Conservation (phyloP, 495 filamentous ascomycete genomes). For the Lepidopterella palustris region DNA sequence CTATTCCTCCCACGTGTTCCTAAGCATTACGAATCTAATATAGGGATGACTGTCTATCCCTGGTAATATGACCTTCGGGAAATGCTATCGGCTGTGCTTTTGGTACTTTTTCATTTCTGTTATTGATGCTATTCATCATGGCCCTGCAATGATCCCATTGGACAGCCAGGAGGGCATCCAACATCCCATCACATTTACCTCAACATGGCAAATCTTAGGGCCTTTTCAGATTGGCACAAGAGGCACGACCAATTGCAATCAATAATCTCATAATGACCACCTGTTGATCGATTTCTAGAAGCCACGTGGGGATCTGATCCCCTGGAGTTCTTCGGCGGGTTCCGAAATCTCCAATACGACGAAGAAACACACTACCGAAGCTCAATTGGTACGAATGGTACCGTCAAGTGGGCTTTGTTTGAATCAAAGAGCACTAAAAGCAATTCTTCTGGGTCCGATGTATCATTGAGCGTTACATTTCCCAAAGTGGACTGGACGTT, state of each 20-base stretch:
- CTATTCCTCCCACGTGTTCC: background rate
- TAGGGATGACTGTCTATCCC: background rate
- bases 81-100: background rate
- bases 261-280: background rate
- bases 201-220: conserved; percentile 49
- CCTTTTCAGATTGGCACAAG: conserved; percentile 57
- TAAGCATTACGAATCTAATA: background rate
- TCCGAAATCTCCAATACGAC: conserved; percentile 41
- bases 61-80: background rate
- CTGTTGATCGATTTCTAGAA: conserved; percentile 37
- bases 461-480: conserved; percentile 42
- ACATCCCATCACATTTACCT: conserved; percentile 34
- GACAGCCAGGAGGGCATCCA: conserved; percentile 7
- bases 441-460: conserved; percentile 25
- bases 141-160: conserved; percentile 10
- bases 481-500: conserved; percentile 46
- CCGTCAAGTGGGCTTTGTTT: conserved; percentile 41
- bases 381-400: conserved; percentile 46
- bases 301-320: conserved; percentile 57
- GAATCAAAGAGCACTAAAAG: conserved; percentile 27
- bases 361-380: conserved; percentile 40
- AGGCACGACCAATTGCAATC: conserved; percentile 39
- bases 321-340: conserved; percentile 48
- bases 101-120: background rate
- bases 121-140: conserved; percentile 4